Conservation (phyloP, 1,284 basidiomycete genomes). For the Caloboletus inedulis region DNA sequence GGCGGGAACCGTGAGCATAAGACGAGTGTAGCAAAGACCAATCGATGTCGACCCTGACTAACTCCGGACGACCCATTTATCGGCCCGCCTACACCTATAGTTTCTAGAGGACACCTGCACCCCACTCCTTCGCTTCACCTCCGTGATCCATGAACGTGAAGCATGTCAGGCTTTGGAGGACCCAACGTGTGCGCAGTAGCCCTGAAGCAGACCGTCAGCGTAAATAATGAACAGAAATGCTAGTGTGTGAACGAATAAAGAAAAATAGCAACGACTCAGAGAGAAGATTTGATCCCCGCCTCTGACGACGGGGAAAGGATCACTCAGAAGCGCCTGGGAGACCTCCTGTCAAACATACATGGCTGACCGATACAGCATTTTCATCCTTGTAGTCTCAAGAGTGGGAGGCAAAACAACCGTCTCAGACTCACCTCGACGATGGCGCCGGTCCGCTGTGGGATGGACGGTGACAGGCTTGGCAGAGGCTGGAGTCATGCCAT, state of each 20-base stretch:
- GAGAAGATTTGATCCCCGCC: constrained; percentile 31
- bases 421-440: constrained; percentile 13
- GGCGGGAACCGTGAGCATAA: neutral
- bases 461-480: neutral
- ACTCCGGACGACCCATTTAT: neutral
- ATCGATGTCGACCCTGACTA: neutral
- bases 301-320: constrained; percentile 11
- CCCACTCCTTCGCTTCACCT: neutral
- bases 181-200: neutral
- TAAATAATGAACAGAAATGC: neutral
- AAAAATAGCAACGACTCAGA: constrained; percentile 25
- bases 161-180: neutral
- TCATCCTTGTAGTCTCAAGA: constrained; percentile 21
- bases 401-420: neutral
- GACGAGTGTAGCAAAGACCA: neutral
- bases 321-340: constrained; percentile 30
- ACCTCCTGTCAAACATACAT: constrained; percentile 23
- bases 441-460: too few relatives aligned
- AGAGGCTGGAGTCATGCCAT: too few relatives aligned
- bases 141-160: neutral
- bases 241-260: neutral
- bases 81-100: neutral
- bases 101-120: neutral
- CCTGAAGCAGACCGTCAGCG: constrained; percentile 17
- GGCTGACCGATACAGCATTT: constrained; percentile 16